Base-by-base conservation (phyloP, 257 asterid species). In the Lantana camara region DNA sequence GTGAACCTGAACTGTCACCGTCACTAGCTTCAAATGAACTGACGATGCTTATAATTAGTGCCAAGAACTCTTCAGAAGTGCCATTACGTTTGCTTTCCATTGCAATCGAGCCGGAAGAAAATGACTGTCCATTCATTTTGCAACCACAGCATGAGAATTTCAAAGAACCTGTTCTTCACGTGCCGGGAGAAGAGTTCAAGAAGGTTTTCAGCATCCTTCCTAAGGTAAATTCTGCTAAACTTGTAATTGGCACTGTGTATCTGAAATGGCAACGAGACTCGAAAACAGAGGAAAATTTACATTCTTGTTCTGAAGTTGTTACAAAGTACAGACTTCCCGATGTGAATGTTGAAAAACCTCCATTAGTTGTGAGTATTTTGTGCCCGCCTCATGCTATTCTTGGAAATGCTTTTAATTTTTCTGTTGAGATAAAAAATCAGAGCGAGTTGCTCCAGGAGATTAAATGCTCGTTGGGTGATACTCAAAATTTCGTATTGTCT, bases 171-270 rank as follows among this genome's bases (percentile, higher is more conserved):
- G 64, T 80, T 11, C 76, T 77, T 67, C 85, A 90, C 57, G 90
- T 78, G 69, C 95, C 97, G 1, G 97, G 97, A 20, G 97, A 88
- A 69, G 97, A 84, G 77, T 94, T 88, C 73, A 94, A 82, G 85
- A 89, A 94, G 82, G 88, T 86, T 49, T 94, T 94, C 76, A 64
- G 79, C 2, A 69, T 94, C 70, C 71, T 76, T 65, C 96, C 99
- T 7, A 83, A 63, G 70, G 82, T 67, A 68, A 79, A 60, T 24
- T 64, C 48, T 27, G 49, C 64, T 16, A 77, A 76, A 35, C 71
- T 94, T 71, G 76, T 71, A 47, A 75, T 83, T 7, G 97, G 99
- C 10, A 75, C 79, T 1, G 79, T 94, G 56, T 63, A 79, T 72
- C 74, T 94, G 78, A 84, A 79, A 75, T 94, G 99, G 97, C 88